A percentile compares a stretch with the other conserved stretches of the same genome.
These are phyloP conservation scores for Aspergillus awamori DNA, from an alignment of 2,329 filamentous ascomycete genomes.

Conservation along the genomic window DNA sequence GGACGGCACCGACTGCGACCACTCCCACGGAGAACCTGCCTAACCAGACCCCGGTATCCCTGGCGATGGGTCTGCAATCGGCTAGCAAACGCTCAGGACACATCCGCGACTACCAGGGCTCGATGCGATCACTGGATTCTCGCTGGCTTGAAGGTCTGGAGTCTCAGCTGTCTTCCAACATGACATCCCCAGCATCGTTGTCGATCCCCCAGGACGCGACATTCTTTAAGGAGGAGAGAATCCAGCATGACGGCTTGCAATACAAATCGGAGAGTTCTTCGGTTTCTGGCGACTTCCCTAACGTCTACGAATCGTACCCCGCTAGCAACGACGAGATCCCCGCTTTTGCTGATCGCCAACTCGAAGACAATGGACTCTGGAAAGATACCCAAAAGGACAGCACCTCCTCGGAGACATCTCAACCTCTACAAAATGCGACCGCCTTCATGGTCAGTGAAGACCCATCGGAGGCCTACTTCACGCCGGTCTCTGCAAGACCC, in stretches of 20 bases:
- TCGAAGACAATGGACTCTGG: slow-evolving; percentile 38
- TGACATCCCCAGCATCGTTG: slow-evolving; percentile 31
- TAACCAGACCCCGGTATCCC: slow-evolving; percentile 12
- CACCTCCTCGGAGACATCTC: slow-evolving; percentile 29
- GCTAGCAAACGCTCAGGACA: slow-evolving; percentile 23
- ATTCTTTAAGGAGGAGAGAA: slow-evolving; percentile 23
- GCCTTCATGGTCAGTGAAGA: slow-evolving; percentile 42
- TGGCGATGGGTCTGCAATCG: slow-evolving; percentile 27
- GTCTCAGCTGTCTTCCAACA: slow-evolving; percentile 35
- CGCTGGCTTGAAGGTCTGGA: slow-evolving; percentile 40
- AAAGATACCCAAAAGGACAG: slow-evolving; percentile 31
- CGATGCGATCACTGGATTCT: slow-evolving; percentile 36
- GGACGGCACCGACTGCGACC: slow-evolving; percentile 27
- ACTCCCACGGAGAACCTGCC: slow-evolving; percentile 12
- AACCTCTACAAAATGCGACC: slow-evolving; percentile 31
- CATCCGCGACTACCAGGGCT: slow-evolving; percentile 27
- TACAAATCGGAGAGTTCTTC: slow-evolving; percentile 43
- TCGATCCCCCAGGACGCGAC: slow-evolving; percentile 21
- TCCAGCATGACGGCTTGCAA: slow-evolving; percentile 34
- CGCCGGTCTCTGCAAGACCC: slow-evolving; percentile 28
- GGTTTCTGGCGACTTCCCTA: slow-evolving; percentile 39
- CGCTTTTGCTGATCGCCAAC: slow-evolving; percentile 32
- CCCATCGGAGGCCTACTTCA: slow-evolving; percentile 34
- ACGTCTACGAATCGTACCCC: slow-evolving; percentile 39
- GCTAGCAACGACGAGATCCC: slow-evolving; percentile 35